Conservation (phyloP, 345 rosid species). For the Nephelium lappaceum region DNA sequence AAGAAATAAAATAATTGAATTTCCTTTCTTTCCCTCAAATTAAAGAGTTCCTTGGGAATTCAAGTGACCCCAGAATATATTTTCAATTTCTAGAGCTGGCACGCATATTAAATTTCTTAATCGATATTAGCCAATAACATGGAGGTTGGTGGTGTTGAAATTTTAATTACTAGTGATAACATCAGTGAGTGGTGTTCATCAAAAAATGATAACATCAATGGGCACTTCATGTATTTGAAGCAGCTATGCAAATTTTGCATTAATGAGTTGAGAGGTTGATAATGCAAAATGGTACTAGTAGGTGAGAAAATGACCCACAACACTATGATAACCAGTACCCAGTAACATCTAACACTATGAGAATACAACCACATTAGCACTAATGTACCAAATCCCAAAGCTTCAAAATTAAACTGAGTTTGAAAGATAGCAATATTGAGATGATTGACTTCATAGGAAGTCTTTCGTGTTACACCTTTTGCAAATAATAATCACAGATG, state of each 20-base stretch:
- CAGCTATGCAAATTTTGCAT: neutral
- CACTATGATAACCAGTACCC: no score
- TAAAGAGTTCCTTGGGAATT: neutral
- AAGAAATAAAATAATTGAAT: no score
- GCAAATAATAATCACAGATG: no score
- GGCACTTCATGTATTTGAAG: neutral
- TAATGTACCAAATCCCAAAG: no score
- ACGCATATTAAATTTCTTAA: neutral
- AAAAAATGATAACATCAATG: neutral
- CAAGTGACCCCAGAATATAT: no score
- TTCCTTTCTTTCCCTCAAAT: neutral
- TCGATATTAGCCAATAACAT: neutral
- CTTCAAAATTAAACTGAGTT: no score
- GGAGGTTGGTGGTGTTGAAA: neutral
- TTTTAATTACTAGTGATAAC: neutral
- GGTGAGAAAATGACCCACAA: neutral
- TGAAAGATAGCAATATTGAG: no score
- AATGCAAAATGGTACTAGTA: neutral
- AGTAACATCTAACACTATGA: neutral
- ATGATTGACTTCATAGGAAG: no score
- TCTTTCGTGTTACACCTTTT: no score
- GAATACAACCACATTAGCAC: no score
- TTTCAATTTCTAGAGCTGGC: neutral
- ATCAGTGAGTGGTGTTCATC: neutral
- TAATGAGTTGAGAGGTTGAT: neutral